These are phyloP conservation scores for Ustilago shanxiensis DNA, from an alignment of 1,284 basidiomycete genomes.

Conservation along the genomic window DNA sequence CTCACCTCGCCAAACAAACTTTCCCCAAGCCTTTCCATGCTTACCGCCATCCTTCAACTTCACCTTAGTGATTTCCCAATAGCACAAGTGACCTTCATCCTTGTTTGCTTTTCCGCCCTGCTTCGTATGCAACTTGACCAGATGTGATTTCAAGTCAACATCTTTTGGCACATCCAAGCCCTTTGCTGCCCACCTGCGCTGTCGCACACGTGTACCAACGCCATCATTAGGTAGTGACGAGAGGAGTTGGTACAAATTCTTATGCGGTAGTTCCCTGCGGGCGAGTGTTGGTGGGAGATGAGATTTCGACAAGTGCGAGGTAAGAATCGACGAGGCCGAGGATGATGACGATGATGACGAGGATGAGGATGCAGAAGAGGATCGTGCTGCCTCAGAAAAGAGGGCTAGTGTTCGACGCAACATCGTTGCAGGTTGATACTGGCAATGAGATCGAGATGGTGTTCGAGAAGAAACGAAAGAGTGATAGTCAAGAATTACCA, in stretches of 20 bases:
- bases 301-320: slow-evolving; percentile 32
- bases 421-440: slow-evolving; percentile 6
- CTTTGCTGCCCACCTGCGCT: slow-evolving; percentile 50
- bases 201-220: slow-evolving; percentile 42
- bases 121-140: slow-evolving; percentile 16
- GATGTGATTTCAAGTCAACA: slow-evolving; percentile 26
- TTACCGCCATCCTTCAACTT: slow-evolving; percentile 54
- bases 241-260: slow-evolving; percentile 56
- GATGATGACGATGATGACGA: not conserved
- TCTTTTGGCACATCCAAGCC: slow-evolving; percentile 40
- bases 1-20: slow-evolving; percentile 60
- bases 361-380: not conserved
- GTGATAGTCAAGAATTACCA: not conserved
- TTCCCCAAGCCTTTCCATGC: slow-evolving; percentile 60
- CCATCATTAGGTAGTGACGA: slow-evolving; percentile 52
- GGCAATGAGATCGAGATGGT: slow-evolving; percentile 14
- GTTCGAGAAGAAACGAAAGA: slow-evolving; percentile 21
- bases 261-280: slow-evolving; percentile 31
- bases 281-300: slow-evolving; percentile 38
- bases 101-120: slow-evolving; percentile 10
- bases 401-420: slow-evolving; percentile 36
- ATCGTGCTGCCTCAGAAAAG: slow-evolving; percentile 18
- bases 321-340: slow-evolving; percentile 25
- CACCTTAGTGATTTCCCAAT: slow-evolving; percentile 56
- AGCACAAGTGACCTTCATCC: slow-evolving; percentile 39